Evolutionary conservation across 73 alveolate species (phyloP), one percentile per base, ranked within the genome.

Genomic region (Uronychia binucleata): DNA sequence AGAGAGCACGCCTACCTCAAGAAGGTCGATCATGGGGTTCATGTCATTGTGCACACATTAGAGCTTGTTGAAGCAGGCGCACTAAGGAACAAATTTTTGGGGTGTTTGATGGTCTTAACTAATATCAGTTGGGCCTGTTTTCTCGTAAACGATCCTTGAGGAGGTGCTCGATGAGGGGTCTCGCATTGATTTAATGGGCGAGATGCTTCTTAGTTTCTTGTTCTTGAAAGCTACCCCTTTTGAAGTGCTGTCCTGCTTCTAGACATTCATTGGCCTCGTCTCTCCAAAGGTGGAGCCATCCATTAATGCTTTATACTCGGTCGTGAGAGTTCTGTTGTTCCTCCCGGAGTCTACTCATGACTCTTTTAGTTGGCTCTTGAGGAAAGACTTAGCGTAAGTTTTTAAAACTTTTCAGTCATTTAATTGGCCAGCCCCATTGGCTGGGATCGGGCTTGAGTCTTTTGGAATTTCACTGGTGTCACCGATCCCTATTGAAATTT

Each of bases 81-180:
- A 46, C 19, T 5, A 46, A 46, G 67, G 67, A 11, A 46, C 67
- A 19, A 46, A 46, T 19, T 19, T n/a, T n/a, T n/a, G n/a, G n/a
- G n/a, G n/a, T n/a, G n/a, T n/a, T n/a, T n/a, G n/a, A n/a, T n/a
- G n/a, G n/a, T n/a, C n/a, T n/a, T n/a, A n/a, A n/a, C n/a, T n/a
- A 5, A 46, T 19, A 5, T 46, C 67, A 46, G 67, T 46, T 46
- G 67, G 67, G 67, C n/a, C 67, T 46, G 67, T 11, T 46, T 19
- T 46, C 19, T 46, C 67, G 19, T 11, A 46, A 46, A 46, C 19
- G 19, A 46, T 46, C 67, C 67, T 46, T 5, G 67, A 46, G 5
- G 67, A 46, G 67, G 67, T 46, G 67, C n/a, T 46, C 19, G 67
- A 46, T 46, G 67, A 46, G n/a, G n/a, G n/a, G n/a, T 46, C 67